A percentile compares a stretch with the other conserved stretches of the same genome.
These are phyloP conservation scores for Tephrocybe sp. DNA, from an alignment of 768 basidiomycete genomes.

Conservation along the genomic window DNA sequence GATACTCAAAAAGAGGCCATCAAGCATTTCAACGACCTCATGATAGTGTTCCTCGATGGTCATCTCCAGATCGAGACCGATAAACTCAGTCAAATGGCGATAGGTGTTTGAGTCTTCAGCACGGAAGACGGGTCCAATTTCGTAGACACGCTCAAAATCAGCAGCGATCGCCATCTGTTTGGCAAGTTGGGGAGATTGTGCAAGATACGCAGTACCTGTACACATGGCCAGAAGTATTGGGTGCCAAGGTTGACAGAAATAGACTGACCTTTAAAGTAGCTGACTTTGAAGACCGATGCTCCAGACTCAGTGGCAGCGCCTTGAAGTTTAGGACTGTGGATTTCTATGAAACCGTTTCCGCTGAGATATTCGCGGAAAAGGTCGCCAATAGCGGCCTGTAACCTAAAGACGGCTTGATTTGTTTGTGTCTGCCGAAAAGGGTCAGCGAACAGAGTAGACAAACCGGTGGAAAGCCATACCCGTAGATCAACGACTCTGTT, in stretches of 20 bases:
- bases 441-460: not conserved
- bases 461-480: slow-evolving; percentile 40
- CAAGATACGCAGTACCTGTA: slow-evolving; percentile 84
- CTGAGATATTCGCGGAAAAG: slow-evolving; percentile 85
- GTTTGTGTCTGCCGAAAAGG: slow-evolving; percentile 70
- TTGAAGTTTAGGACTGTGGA: slow-evolving; percentile 96
- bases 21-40: slow-evolving; percentile 92
- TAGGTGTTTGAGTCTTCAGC: slow-evolving; percentile 98
- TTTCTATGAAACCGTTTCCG: slow-evolving; percentile 80
- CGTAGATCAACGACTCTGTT: slow-evolving; percentile 93
- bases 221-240: not conserved
- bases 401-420: slow-evolving; percentile 92
- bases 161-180: slow-evolving; percentile 99
- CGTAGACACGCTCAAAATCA: slow-evolving; percentile 97
- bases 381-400: slow-evolving; percentile 86
- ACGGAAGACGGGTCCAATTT: slow-evolving; percentile 95
- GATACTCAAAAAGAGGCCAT: slow-evolving; percentile 80
- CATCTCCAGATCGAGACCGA: slow-evolving; percentile 99
- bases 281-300: slow-evolving; percentile 96
- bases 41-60: slow-evolving; percentile 98
- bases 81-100: slow-evolving; percentile 97
- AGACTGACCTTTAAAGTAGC: slow-evolving; percentile 88
- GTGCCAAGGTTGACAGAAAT: not conserved
- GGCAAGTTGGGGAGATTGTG: slow-evolving; percentile 95
- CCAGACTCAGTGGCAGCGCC: slow-evolving; percentile 97